Conservation (phyloP, 2,329 filamentous ascomycete species). For the Mycogone perniciosa region DNA sequence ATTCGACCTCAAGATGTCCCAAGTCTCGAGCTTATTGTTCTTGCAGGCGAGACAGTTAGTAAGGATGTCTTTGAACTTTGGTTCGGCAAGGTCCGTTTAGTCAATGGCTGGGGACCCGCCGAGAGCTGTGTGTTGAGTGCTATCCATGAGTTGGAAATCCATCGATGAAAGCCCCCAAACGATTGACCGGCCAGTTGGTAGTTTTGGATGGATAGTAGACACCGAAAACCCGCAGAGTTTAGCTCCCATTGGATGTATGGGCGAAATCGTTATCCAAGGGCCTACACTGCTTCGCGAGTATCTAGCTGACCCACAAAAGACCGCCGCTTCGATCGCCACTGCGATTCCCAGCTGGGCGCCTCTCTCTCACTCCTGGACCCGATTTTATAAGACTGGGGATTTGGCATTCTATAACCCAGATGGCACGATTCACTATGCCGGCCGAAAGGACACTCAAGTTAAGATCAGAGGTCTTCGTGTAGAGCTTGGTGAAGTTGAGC, state of each 20-base stretch:
- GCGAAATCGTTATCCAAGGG: constrained; percentile 10
- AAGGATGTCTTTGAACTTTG: not conserved
- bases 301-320: not conserved
- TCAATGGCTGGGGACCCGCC: not conserved
- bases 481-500: constrained; percentile 12
- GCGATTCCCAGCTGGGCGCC: not conserved
- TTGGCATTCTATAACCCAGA: constrained; percentile 1
- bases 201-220: constrained; percentile 5
- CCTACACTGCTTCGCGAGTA: constrained; percentile 4
- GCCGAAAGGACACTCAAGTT: constrained; percentile 7
- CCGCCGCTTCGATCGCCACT: not conserved
- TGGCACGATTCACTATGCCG: constrained; percentile 7
- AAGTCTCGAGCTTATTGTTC: not conserved
- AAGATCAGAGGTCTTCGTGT: constrained; percentile 7
- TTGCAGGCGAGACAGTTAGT: not conserved
- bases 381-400: constrained; percentile 8
- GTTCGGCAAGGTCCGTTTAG: too few relatives aligned
- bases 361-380: not conserved
- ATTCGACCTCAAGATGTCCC: not conserved
- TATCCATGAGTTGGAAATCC: not conserved
- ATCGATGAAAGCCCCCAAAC: not conserved
- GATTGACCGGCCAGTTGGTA: constrained; percentile 2
- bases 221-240: constrained; percentile 1
- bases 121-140: not conserved
- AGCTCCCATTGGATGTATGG: constrained; percentile 5